phyloP scores from a whole-genome alignment of 2,329 filamentous ascomycete genomes.

The Trichoderma sp. region DNA sequence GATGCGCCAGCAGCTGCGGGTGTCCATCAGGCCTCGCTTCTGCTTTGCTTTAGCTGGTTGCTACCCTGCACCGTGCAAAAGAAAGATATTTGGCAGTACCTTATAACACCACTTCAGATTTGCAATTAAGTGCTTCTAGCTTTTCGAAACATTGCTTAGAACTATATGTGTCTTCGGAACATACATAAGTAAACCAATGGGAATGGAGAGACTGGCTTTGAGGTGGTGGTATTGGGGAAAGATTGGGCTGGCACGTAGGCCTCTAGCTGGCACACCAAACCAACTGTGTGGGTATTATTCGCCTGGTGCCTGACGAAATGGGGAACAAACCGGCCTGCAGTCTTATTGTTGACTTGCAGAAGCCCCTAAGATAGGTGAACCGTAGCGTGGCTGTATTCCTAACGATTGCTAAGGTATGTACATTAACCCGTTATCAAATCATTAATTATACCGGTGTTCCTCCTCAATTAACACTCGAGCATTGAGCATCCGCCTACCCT shows the following conservation, averaged over 20 bases:
- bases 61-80: constrained; percentile 15
- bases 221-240: background rate
- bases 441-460: background rate
- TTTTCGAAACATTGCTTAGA: background rate
- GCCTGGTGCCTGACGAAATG: background rate
- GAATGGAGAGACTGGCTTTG: background rate
- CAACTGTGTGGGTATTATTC: background rate
- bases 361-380: background rate
- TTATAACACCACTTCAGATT: background rate
- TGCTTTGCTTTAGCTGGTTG: background rate
- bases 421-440: background rate
- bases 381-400: background rate
- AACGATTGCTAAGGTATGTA: background rate
- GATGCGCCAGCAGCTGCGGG: background rate
- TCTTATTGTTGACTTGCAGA: background rate
- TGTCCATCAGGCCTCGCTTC: background rate
- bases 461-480: background rate
- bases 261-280: background rate
- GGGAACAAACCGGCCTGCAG: background rate
- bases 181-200: no score
- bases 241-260: background rate
- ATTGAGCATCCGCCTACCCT: background rate
- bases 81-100: background rate
- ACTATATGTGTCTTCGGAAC: background rate
- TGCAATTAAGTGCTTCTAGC: background rate